These are phyloP conservation scores for Amaranthus palmeri DNA, from an alignment of 148 eudicot genomes.

Conservation along the genomic window DNA sequence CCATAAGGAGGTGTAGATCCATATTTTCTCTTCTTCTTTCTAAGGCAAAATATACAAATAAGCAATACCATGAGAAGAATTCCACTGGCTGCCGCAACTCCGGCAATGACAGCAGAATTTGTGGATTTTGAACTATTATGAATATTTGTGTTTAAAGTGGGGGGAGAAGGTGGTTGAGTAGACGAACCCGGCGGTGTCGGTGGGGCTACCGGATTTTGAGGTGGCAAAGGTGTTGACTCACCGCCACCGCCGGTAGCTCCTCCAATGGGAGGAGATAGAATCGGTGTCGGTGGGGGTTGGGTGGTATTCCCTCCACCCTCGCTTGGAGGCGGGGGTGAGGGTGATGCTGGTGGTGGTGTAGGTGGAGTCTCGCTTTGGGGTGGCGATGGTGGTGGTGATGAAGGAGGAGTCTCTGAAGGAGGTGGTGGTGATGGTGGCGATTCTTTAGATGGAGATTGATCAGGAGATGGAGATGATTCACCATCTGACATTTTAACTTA, in stretches of 20 bases:
- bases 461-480: conserved; percentile 20
- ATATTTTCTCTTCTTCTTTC: conserved; percentile 35
- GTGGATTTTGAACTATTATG: neutral
- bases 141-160: neutral
- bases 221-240: neutral
- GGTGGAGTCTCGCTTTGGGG: neutral
- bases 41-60: conserved; percentile 20
- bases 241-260: neutral
- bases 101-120: conserved; percentile 15
- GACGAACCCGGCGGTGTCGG: conserved; percentile 1
- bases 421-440: conserved; percentile 19
- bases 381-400: conserved; percentile 21
- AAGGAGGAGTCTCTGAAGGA: conserved; percentile 11
- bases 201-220: neutral
- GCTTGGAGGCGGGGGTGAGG: conserved; percentile 6
- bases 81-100: conserved; percentile 18
- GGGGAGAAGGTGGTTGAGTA: neutral
- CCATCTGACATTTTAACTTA: conserved; percentile 12
- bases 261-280: neutral
- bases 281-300: neutral
- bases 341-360: neutral
- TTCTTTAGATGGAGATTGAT: conserved; percentile 5
- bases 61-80: conserved; percentile 22
- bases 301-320: neutral
- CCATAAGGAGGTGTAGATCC: conserved; percentile 24